Evolutionary conservation across 176 grass and related monocot genomes (phyloP).

Genomic region (Leersia perrieri): DNA sequence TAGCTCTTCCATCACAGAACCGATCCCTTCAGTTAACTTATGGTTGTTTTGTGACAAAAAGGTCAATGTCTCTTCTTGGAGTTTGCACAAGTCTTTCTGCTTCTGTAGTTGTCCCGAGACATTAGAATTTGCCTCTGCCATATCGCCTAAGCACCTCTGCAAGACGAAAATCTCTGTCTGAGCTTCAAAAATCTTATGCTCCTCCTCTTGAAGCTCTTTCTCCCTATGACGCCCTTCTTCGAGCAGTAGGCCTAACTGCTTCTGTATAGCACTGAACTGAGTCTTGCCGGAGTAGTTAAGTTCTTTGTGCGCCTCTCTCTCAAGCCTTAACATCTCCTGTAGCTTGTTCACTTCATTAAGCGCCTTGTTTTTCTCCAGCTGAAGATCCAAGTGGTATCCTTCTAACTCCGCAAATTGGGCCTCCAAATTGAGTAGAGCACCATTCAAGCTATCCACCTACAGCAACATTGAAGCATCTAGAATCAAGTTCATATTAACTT

Average conservation of each 20-base stretch:
- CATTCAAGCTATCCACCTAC: slow-evolving; percentile 76
- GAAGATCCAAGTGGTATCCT: slow-evolving; percentile 57
- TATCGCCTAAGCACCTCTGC: slow-evolving; percentile 65
- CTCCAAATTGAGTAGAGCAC: slow-evolving; percentile 63
- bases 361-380: slow-evolving; percentile 57
- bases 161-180: slow-evolving; percentile 78
- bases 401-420: slow-evolving; percentile 66
- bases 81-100: slow-evolving; percentile 35
- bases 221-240: slow-evolving; percentile 47
- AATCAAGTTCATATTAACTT: slow-evolving; percentile 6
- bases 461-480: slow-evolving; percentile 18
- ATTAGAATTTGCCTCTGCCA: slow-evolving; percentile 56
- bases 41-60: slow-evolving; percentile 48
- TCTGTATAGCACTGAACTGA: slow-evolving; percentile 47
- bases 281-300: slow-evolving; percentile 42
- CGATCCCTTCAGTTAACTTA: slow-evolving; percentile 58
- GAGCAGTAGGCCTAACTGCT: slow-evolving; percentile 48
- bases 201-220: slow-evolving; percentile 62
- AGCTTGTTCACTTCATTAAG: slow-evolving; percentile 43
- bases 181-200: slow-evolving; percentile 57
- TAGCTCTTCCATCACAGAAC: slow-evolving; percentile 62
- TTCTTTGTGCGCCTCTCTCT: slow-evolving; percentile 55
- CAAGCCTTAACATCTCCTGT: slow-evolving; percentile 49
- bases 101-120: slow-evolving; percentile 32
- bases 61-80: slow-evolving; percentile 40